Evolutionary conservation across 345 rosid genomes (phyloP), one percentile per base, ranked within the genome.

Genomic region (Salix caprea): DNA sequence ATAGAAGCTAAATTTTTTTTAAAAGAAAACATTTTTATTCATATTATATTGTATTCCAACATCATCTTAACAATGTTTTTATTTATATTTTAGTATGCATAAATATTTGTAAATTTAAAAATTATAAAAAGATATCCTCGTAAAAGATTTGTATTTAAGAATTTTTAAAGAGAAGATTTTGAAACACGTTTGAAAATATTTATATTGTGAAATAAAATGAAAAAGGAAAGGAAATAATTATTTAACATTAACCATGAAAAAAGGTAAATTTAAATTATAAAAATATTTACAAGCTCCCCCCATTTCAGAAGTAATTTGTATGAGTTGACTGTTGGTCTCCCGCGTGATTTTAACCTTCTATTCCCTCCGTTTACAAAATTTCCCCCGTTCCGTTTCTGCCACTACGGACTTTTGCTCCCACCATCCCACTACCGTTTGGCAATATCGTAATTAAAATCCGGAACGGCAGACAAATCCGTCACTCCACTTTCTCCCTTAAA

Each of bases 331-430:
- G 78, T 79, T 82, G 91, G 85, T 88, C 84, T 82, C 82, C 84
- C 85, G 84, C 82, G 75, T 84, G 87, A 78, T 78, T 82, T 65
- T 36, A 24, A 42, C 24, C 74, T 23, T 62, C 19, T 30, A 42
- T 77, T 79, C 84, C 76, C 65, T 79, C 82, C 75, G 46, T 78
- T 39, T 60, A 7, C 1, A 10, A 42, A 69, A 26, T 18, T 32
- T 69, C 19, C 12, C 12, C 90, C 86, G 85, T 87, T 77, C 90
- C 91, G 90, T 89, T 84, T 84, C 62, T 82, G 82, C 90, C 84
- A 82, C 83, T 65, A 64, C 23, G 7, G 21, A 2, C 77, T 50
- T 24, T 30, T 4, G 28, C 37, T 16, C 18, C 34, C 54, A 6
- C 11, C 40, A 19, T 2, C 18, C 46, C 32, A 14, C 26, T 26